Conservation (phyloP, 257 asterid species). For the Solanum boliviense region DNA sequence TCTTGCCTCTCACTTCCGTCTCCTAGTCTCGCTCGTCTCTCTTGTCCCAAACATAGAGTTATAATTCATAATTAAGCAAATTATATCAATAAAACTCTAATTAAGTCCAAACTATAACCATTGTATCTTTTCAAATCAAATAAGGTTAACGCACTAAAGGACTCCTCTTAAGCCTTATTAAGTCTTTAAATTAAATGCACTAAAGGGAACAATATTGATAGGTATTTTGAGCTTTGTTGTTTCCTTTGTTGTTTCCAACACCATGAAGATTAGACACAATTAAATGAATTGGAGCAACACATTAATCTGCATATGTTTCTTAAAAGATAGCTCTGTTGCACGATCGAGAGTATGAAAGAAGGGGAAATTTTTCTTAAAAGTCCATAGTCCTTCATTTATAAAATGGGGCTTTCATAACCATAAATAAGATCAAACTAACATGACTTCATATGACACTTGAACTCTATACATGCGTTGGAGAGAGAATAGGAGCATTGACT, state of each 20-base stretch:
- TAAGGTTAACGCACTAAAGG: not conserved
- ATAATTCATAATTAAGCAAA: too few relatives aligned
- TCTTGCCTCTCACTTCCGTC: not conserved
- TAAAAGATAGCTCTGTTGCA: not conserved
- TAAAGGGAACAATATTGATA: not conserved
- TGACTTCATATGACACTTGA: not conserved
- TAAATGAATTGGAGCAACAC: not conserved
- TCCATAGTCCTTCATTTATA: too few relatives aligned
- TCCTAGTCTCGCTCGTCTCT: not conserved
- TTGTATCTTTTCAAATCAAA: not conserved
- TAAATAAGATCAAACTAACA: too few relatives aligned
- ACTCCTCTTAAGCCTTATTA: not conserved
- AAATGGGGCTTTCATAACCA: not conserved
- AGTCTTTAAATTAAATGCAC: not conserved
- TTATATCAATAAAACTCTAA: too few relatives aligned
- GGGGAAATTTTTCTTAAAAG: too few relatives aligned
- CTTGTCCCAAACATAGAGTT: too few relatives aligned
- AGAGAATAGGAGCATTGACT: too few relatives aligned
- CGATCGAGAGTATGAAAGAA: not conserved
- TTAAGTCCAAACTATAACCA: too few relatives aligned
- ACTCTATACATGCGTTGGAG: too few relatives aligned
- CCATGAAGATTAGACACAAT: not conserved
- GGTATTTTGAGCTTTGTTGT: not conserved
- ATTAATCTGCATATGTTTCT: too few relatives aligned
- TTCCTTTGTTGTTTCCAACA: not conserved